phyloP scores from a whole-genome alignment of 2,329 filamentous ascomycete genomes.

The Colletotrichum phormii region DNA sequence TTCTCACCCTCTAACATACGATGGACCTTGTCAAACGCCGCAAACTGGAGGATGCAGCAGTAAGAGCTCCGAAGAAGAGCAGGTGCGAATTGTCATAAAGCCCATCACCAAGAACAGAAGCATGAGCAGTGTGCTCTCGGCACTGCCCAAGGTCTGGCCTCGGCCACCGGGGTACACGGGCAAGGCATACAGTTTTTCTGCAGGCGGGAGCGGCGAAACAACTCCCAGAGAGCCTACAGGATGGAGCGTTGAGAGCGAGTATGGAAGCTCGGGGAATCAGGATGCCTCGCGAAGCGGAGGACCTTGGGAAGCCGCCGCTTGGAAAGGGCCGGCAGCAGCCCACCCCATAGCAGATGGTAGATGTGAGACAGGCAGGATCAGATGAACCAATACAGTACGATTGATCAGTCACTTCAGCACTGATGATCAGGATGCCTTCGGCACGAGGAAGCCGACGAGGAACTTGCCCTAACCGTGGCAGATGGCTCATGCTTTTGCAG shows the following conservation, averaged over 20 bases:
- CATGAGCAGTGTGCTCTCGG: slow-evolving; percentile 27
- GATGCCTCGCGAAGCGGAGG: not conserved
- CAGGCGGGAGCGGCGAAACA: slow-evolving; percentile 40
- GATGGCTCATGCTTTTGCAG: too few species aligned
- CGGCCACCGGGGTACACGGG: slow-evolving; percentile 43
- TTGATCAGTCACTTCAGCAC: not conserved
- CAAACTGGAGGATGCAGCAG: slow-evolving; percentile 11
- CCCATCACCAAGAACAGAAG: slow-evolving; percentile 38
- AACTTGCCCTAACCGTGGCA: too few species aligned
- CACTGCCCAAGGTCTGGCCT: slow-evolving; percentile 40
- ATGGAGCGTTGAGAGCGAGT: slow-evolving; percentile 47
- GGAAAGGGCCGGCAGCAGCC: not conserved
- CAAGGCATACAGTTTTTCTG: slow-evolving; percentile 41
- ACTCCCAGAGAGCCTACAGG: slow-evolving; percentile 39
- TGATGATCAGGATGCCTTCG: not conserved
- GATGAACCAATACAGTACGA: not conserved
- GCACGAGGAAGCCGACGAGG: too few species aligned
- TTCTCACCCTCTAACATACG: not conserved
- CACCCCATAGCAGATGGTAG: not conserved
- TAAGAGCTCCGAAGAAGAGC: slow-evolving; percentile 37
- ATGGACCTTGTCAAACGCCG: not conserved
- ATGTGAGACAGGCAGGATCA: not conserved
- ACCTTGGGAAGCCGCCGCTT: not conserved
- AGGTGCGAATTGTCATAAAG: slow-evolving; percentile 48
- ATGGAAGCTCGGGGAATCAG: slow-evolving; percentile 31